Conservation (phyloP, 2,329 filamentous ascomycete species). For the Diaporthe sp. region DNA sequence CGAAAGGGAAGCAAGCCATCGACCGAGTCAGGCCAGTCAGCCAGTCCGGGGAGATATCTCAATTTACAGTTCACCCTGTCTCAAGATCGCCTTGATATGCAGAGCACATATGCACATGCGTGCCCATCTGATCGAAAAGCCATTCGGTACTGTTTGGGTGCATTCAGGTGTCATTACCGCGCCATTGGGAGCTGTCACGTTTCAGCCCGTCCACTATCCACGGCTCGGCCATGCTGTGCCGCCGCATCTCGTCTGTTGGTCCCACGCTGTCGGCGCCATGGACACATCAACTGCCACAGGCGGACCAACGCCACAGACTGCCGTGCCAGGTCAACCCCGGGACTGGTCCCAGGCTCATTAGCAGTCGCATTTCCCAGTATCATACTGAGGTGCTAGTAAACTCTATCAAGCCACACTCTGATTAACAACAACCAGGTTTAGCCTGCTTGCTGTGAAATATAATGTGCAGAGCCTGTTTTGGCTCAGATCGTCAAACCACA, state of each 20-base stretch:
- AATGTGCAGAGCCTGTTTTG: not conserved
- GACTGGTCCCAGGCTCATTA: not conserved
- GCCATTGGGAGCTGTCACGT: not conserved
- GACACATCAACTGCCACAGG: not conserved
- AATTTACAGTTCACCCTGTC: not conserved
- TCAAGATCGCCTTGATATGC: not conserved
- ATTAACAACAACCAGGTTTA: not conserved
- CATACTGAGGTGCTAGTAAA: not conserved
- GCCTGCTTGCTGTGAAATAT: not conserved
- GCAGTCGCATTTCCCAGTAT: not conserved
- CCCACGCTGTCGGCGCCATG: not conserved
- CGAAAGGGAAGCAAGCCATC: not conserved
- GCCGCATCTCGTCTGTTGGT: not conserved
- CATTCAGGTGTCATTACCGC: not conserved
- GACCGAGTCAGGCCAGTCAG: not conserved
- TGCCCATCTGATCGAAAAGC: not conserved
- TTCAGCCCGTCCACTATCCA: not conserved
- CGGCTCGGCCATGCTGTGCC: conserved; percentile 16
- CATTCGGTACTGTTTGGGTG: not conserved
- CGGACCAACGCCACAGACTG: not conserved
- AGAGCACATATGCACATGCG: not conserved
- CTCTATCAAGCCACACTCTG: not conserved
- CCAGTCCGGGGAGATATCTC: not conserved
- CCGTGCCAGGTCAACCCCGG: not conserved
- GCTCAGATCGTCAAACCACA: not conserved